phyloP scores from a whole-genome alignment of 257 asterid genomes.

The Primulina tabacum region DNA sequence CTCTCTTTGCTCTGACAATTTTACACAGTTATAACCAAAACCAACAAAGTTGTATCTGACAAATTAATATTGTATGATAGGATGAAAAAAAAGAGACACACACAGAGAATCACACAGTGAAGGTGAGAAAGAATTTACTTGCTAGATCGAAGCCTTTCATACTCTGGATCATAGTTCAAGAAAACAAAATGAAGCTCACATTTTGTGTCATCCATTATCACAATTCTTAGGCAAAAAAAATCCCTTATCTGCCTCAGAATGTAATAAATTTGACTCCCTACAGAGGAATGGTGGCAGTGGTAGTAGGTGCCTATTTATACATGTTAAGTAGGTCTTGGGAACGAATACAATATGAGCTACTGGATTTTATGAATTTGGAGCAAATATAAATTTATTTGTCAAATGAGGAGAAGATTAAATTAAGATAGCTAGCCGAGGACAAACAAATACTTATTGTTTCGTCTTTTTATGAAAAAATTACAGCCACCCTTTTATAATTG shows the following conservation, averaged over 20 bases:
- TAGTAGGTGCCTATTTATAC: conserved; percentile 35
- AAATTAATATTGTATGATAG: too few species aligned
- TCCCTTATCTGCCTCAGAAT: conserved; percentile 4
- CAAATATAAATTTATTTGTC: too few species aligned
- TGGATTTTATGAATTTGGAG: background rate
- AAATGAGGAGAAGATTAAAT: too few species aligned
- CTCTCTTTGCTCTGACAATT: conserved; percentile 47
- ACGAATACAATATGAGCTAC: background rate
- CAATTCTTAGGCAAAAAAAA: background rate
- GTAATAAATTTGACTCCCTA: conserved; percentile 17
- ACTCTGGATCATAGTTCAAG: conserved; percentile 85
- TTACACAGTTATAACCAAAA: background rate
- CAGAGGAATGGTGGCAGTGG: conserved; percentile 20
- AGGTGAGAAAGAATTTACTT: conserved; percentile 30
- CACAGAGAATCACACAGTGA: background rate
- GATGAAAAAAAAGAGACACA: background rate
- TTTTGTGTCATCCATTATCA: conserved; percentile 36
- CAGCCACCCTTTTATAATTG: too few species aligned
- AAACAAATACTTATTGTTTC: too few species aligned
- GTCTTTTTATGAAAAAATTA: too few species aligned
- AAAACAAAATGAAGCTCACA: conserved; percentile 68
- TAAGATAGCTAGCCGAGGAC: too few species aligned
- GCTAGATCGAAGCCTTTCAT: conserved; percentile 71
- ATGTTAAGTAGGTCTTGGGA: conserved; percentile 31
- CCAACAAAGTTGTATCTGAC: background rate